Base-by-base conservation (phyloP, 2,329 filamentous ascomycete genomes). In the Myriosclerotinia curreyana region DNA sequence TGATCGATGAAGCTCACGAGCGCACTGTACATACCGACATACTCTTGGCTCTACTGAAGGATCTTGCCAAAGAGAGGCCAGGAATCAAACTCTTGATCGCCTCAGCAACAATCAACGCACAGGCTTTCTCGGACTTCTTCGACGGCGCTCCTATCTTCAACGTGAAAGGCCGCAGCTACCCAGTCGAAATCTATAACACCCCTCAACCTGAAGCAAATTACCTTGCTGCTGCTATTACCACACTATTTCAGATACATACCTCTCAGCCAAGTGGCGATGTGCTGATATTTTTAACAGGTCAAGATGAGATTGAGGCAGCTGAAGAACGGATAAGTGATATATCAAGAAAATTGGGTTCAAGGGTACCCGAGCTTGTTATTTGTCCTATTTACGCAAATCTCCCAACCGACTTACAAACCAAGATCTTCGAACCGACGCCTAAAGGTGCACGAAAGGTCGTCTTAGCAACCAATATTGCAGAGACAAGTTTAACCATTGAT, bases 1-100 rank as follows among this genome's bases (percentile, higher is more conserved):
- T 99, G 88, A 94, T 99, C 64, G 95, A 99, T 74, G 95, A 99
- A 75, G 95, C 95, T 0, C 95, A 99, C 83, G 95, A 99, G 75
- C 83, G 95, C 69, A 96, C 92, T 0, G 83, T 98, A 0, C 87
- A 92, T 61, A 96, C 94, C 0, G 95, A 99, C 76, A 93, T 99
- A 64, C 77, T 97, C 9, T 84, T 96, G 65, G 92, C 91, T 14
- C 77, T 99, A 42, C 82, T 96, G 64, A 97, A 97, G 73, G 94
- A 98, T 77, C 83, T 98, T 66, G 88, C 91, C 0, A 83, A 90
- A 66, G 90, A 90, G 60, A 81, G 95, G 50, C 91, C 89, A 3
- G 94, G 98, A 67, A 78, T 99, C 60, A 96, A 94, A 75, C 79
- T 99, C 0, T 81, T 99, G 40, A 96, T 99, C 64, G 95, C 92